Percentiles rank a stretch among this genome's conserved stretches.
Evolutionary conservation across 2,329 filamentous ascomycete genomes (phyloP).

Genomic region (Trichophyton simii): DNA sequence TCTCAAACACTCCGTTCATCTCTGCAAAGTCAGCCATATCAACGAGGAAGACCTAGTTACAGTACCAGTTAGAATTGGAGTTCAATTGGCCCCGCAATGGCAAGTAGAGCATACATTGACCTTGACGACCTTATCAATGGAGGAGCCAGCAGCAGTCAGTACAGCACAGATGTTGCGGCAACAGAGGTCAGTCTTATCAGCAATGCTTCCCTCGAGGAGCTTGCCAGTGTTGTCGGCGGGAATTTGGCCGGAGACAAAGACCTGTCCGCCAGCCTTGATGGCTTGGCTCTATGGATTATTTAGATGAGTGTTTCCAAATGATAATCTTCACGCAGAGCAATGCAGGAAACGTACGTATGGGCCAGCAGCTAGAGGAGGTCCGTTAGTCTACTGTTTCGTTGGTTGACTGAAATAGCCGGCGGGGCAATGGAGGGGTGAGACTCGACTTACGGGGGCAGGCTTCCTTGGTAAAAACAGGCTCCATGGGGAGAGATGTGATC

Average conservation of each 20-base stretch:
- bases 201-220: conserved; percentile 51
- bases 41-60: conserved; percentile 59
- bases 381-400: conserved; percentile 4
- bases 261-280: conserved; percentile 53
- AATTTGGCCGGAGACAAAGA: conserved; percentile 67
- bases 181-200: conserved; percentile 57
- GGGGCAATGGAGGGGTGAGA: background rate
- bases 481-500: conserved; percentile 29
- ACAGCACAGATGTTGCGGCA: conserved; percentile 75
- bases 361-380: conserved; percentile 17
- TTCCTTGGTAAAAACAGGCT: conserved; percentile 29
- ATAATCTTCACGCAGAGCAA: background rate
- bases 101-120: conserved; percentile 43
- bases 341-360: conserved; percentile 30
- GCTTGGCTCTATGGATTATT: conserved; percentile 38
- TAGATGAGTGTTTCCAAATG: background rate
- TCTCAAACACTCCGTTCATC: conserved; percentile 62
- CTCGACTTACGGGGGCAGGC: conserved; percentile 34
- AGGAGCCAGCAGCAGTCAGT: conserved; percentile 66
- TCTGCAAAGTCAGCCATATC: conserved; percentile 81
- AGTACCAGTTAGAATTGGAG: background rate
- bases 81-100: background rate
- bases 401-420: background rate
- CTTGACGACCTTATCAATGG: conserved; percentile 73
- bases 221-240: conserved; percentile 52